Evolutionary conservation across 2,329 filamentous ascomycete species (phyloP).

Genomic region (Xylogone sp.): DNA sequence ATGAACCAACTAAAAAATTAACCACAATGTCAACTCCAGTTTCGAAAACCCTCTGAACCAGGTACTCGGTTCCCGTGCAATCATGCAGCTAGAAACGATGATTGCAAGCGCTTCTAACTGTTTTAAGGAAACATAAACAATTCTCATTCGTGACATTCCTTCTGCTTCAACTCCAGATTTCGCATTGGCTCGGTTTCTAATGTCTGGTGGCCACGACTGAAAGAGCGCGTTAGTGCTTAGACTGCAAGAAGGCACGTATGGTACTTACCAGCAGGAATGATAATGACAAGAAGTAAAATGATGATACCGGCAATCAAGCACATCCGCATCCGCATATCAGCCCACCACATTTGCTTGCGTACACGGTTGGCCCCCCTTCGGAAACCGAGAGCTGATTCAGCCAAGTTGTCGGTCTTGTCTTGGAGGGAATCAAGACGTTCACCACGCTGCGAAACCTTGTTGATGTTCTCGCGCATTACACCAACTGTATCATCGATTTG

Average conservation of each 20-base stretch:
- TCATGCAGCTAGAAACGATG: constrained; percentile 31
- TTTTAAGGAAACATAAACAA: constrained; percentile 11
- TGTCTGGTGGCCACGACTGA: constrained; percentile 41
- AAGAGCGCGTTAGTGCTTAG: constrained; percentile 18
- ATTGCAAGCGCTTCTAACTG: constrained; percentile 21
- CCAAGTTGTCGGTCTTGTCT: constrained; percentile 93
- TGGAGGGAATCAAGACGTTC: constrained; percentile 83
- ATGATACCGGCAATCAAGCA: constrained; percentile 90
- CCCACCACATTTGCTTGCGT: constrained; percentile 99
- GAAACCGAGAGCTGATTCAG: constrained; percentile 90
- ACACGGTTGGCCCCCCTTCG: constrained; percentile 94
- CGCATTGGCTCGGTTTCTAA: constrained; percentile 26
- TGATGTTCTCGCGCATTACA: constrained; percentile 97
- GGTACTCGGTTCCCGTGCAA: constrained; percentile 34
- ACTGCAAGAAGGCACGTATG: not conserved
- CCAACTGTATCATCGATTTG: constrained; percentile 96
- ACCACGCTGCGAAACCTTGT: constrained; percentile 91
- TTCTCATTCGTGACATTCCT: constrained; percentile 3
- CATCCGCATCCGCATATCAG: constrained; percentile 99
- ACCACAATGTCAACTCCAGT: constrained; percentile 30
- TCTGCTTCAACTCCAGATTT: constrained; percentile 22
- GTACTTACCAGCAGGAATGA: constrained; percentile 80
- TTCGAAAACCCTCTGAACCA: constrained; percentile 29
- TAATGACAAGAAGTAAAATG: constrained; percentile 87
- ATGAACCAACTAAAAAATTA: constrained; percentile 27